These are phyloP conservation scores for Aspergillus tanneri DNA, from an alignment of 2,329 filamentous ascomycete genomes.

Conservation along the genomic window DNA sequence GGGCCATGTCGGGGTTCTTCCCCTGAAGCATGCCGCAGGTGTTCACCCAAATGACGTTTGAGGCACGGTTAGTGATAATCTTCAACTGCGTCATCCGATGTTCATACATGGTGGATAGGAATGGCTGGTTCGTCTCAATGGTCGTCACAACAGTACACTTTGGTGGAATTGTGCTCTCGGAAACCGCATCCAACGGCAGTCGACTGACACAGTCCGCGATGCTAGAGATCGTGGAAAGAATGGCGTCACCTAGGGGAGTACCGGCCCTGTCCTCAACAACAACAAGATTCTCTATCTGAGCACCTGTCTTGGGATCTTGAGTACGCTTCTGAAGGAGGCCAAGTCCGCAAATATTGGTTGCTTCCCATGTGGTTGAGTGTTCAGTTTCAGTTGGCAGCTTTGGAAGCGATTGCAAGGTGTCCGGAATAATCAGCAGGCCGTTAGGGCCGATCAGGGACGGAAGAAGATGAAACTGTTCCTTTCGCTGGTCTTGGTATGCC, in stretches of 20 bases:
- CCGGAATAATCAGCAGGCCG: neutral
- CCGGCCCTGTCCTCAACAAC: neutral
- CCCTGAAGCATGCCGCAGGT: constrained; percentile 4
- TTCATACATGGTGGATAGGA: constrained; percentile 5
- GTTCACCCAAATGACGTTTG: constrained; percentile 12
- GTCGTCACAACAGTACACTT: neutral
- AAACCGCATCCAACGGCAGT: neutral
- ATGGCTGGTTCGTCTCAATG: constrained; percentile 1
- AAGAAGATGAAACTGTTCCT: neutral
- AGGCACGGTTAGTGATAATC: constrained; percentile 10
- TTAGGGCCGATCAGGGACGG: neutral
- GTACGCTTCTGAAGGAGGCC: neutral
- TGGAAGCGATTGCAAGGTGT: neutral
- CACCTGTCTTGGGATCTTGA: neutral
- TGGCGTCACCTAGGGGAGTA: neutral
- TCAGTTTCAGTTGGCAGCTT: neutral
- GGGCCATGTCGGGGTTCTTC: constrained; percentile 9
- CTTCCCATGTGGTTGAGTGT: neutral
- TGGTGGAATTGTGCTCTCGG: neutral
- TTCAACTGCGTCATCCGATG: constrained; percentile 9
- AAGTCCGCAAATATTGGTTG: neutral
- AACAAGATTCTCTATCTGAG: neutral
- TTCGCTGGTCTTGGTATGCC: neutral
- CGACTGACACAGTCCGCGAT: neutral
- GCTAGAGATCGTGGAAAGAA: neutral